phyloP scores from a whole-genome alignment of 2,329 filamentous ascomycete genomes.

The Fusarium sublunatum region DNA sequence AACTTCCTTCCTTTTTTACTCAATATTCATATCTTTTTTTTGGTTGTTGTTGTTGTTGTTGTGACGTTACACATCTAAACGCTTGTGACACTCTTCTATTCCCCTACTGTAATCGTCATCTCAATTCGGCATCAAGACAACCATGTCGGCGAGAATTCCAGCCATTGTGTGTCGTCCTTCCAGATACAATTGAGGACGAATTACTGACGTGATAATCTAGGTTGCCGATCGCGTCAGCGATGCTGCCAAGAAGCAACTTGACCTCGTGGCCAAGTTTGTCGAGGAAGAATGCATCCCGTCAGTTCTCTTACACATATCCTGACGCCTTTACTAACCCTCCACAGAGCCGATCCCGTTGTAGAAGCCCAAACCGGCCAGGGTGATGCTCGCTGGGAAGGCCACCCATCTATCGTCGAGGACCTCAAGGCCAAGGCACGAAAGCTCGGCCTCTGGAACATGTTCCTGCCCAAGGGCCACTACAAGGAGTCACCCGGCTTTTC shows the following conservation, averaged over 20 bases:
- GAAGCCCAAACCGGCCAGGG: conserved; percentile 83
- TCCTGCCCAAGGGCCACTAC: conserved; percentile 94
- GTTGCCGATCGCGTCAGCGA: conserved; percentile 77
- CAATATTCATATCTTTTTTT: not conserved
- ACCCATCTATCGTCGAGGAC: conserved; percentile 86
- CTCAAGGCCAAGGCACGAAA: conserved; percentile 85
- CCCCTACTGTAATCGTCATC: conserved; percentile 13
- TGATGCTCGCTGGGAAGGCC: conserved; percentile 79
- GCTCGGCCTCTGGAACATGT: conserved; percentile 97
- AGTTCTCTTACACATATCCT: conserved; percentile 44
- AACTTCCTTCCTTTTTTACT: not conserved
- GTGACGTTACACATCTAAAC: not conserved
- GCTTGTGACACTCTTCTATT: conserved; percentile 13
- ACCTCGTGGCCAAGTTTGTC: conserved; percentile 93
- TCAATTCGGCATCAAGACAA: conserved; percentile 10
- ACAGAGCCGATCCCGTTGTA: conserved; percentile 80
- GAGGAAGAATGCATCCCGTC: conserved; percentile 92
- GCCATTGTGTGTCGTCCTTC: conserved; percentile 45
- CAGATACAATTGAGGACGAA: not conserved
- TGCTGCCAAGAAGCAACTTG: conserved; percentile 83
- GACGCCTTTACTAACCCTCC: conserved; percentile 17
- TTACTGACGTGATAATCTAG: conserved; percentile 47
- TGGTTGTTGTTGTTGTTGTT: not conserved
- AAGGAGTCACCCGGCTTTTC: conserved; percentile 93
- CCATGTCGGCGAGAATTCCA: conserved; percentile 51